Evolutionary conservation across 2,329 filamentous ascomycete species (phyloP).

Genomic region (Fusarium domesticum): DNA sequence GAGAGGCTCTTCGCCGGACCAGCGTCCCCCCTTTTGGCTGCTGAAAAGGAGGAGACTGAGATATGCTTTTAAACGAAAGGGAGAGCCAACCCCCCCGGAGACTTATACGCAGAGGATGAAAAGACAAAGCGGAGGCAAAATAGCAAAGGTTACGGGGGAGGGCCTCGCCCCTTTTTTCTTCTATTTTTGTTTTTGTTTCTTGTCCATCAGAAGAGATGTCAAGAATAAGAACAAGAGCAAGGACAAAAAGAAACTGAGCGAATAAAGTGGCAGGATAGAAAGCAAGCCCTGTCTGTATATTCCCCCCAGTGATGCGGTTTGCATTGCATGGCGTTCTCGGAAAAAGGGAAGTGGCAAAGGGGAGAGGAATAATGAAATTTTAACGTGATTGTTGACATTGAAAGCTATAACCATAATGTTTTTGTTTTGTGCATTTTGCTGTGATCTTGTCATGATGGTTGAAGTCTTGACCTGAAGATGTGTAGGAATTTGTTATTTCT

Average conservation of each 20-base stretch:
- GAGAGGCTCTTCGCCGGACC: slow-evolving; percentile 8
- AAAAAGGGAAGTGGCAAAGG: slow-evolving; percentile 31
- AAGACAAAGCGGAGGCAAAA: background rate
- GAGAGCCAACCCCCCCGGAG: too few relatives aligned
- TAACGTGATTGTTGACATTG: slow-evolving; percentile 30
- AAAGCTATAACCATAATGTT: slow-evolving; percentile 21
- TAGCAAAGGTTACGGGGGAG: background rate
- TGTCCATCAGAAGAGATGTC: slow-evolving; percentile 2
- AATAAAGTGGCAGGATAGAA: slow-evolving; percentile 18
- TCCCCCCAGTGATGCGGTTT: slow-evolving; percentile 37
- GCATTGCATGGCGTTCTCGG: slow-evolving; percentile 40
- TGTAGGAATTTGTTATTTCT: slow-evolving; percentile 7
- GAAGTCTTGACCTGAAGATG: too few relatives aligned
- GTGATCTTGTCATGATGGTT: too few relatives aligned
- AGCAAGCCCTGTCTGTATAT: slow-evolving; percentile 29
- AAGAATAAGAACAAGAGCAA: too few relatives aligned
- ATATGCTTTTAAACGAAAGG: too few relatives aligned
- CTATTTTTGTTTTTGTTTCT: background rate
- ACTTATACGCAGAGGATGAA: background rate
- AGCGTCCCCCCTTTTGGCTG: too few relatives aligned
- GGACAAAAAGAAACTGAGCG: slow-evolving; percentile 16
- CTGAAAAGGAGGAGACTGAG: background rate
- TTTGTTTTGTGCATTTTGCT: background rate
- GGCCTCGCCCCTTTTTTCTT: too few relatives aligned
- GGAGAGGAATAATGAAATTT: slow-evolving; percentile 32